Conservation (phyloP, 1,284 basidiomycete genomes). For the Marasmius sp. region DNA sequence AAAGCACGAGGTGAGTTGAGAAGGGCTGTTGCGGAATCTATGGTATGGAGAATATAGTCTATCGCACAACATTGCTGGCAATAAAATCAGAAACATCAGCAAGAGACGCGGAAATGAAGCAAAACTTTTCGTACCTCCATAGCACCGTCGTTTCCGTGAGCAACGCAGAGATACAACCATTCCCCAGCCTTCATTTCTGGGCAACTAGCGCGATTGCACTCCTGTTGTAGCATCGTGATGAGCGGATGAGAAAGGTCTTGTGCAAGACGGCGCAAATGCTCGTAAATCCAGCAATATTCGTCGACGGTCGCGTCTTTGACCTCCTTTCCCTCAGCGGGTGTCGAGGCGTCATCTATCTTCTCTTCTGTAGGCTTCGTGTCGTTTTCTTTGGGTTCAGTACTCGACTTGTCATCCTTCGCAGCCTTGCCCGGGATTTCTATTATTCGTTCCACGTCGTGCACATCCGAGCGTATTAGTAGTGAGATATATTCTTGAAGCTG, state of each 20-base stretch:
- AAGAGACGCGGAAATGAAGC: constrained; percentile 12
- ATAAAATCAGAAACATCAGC: constrained; percentile 2
- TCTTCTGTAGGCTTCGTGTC: constrained; percentile 38
- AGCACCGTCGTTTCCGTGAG: constrained; percentile 78
- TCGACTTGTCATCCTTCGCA: constrained; percentile 32
- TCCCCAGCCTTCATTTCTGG: constrained; percentile 97
- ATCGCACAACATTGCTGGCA: constrained; percentile 91
- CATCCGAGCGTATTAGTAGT: constrained; percentile 79
- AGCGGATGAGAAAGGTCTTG: constrained; percentile 91
- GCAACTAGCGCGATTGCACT: constrained; percentile 83
- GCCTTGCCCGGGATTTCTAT: constrained; percentile 67
- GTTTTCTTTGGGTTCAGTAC: constrained; percentile 27
- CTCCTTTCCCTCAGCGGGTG: constrained; percentile 39
- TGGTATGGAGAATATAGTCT: constrained; percentile 94
- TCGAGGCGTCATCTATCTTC: constrained; percentile 34
- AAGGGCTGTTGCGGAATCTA: constrained; percentile 92
- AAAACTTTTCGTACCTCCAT: constrained; percentile 58
- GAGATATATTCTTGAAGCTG: constrained; percentile 95
- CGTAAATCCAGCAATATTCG: constrained; percentile 91
- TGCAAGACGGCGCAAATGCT: constrained; percentile 89
- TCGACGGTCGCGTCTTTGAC: constrained; percentile 62
- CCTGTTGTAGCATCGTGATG: constrained; percentile 81
- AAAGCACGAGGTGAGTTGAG: constrained; percentile 91
- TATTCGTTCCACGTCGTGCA: constrained; percentile 85
- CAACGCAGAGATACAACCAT: constrained; percentile 96